Percentiles rank a stretch among this genome's conserved stretches.
phyloP scores from a whole-genome alignment of 1,284 basidiomycete species.

The Ustilago cynodontis region DNA sequence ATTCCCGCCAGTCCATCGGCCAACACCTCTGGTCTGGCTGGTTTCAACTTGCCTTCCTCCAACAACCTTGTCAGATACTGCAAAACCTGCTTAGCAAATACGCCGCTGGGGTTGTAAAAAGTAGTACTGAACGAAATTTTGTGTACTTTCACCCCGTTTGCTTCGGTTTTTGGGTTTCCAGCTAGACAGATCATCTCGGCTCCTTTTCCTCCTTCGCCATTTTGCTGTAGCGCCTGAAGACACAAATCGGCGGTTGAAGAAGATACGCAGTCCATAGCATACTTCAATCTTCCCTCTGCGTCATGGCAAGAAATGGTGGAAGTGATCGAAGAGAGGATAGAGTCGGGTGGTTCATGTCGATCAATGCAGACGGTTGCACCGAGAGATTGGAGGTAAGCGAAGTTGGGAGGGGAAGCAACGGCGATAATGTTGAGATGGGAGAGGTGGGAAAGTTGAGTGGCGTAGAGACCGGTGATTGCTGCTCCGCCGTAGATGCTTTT shows the following conservation, averaged over 20 bases:
- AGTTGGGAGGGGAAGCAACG: slow-evolving; percentile 56
- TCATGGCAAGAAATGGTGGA: slow-evolving; percentile 5
- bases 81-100: slow-evolving; percentile 31
- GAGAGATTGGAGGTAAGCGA: slow-evolving; percentile 48
- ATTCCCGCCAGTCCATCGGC: slow-evolving; percentile 61
- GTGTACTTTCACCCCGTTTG: slow-evolving; percentile 38
- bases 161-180: slow-evolving; percentile 51
- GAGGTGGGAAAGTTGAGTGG: slow-evolving; percentile 51
- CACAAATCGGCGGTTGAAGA: slow-evolving; percentile 52
- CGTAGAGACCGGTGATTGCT: slow-evolving; percentile 62
- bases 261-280: slow-evolving; percentile 60
- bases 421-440: slow-evolving; percentile 42
- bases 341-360: slow-evolving; percentile 21
- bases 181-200: slow-evolving; percentile 59
- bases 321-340: slow-evolving; percentile 38
- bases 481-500: slow-evolving; percentile 62
- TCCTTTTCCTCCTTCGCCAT: background rate
- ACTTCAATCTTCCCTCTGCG: slow-evolving; percentile 27
- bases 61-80: slow-evolving; percentile 29
- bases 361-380: slow-evolving; percentile 56
- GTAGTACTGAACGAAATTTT: slow-evolving; percentile 62
- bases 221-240: slow-evolving; percentile 14
- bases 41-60: slow-evolving; percentile 17
- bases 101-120: slow-evolving; percentile 50
- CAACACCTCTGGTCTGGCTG: slow-evolving; percentile 46